phyloP scores from a whole-genome alignment of 2,329 filamentous ascomycete species.

The Ceratocystis diversiconidia region DNA sequence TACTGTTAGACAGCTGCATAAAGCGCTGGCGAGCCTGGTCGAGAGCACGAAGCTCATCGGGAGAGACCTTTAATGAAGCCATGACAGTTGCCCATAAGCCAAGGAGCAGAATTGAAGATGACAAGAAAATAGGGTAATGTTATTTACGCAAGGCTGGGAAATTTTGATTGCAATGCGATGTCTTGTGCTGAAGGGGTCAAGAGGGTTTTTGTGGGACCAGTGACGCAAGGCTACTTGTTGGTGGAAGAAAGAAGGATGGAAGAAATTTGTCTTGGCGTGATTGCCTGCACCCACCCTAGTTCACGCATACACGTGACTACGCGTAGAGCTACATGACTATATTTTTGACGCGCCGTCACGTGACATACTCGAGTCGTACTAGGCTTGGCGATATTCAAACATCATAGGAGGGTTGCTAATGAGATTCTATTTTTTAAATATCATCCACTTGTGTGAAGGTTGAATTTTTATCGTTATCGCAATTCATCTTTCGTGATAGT shows the following conservation, averaged over 20 bases:
- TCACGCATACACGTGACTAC: too few relatives aligned
- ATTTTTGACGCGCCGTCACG: too few relatives aligned
- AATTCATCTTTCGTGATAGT: not conserved
- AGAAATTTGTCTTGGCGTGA: not conserved
- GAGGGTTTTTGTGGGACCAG: not conserved
- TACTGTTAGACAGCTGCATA: slow-evolving; percentile 52
- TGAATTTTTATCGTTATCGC: not conserved
- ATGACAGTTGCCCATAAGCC: slow-evolving; percentile 21
- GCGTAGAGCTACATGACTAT: too few relatives aligned
- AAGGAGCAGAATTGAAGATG: not conserved
- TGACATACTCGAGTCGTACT: too few relatives aligned
- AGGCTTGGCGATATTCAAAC: too few relatives aligned
- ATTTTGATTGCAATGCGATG: not conserved
- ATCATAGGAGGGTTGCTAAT: too few relatives aligned
- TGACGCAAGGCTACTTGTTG: not conserved
- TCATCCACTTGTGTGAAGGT: too few relatives aligned
- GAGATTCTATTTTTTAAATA: too few relatives aligned
- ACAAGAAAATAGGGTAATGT: not conserved
- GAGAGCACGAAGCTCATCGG: slow-evolving; percentile 51
- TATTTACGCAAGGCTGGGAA: not conserved
- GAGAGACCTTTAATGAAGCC: slow-evolving; percentile 36
- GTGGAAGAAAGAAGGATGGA: not conserved
- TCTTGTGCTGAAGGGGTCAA: not conserved
- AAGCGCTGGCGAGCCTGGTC: slow-evolving; percentile 58
- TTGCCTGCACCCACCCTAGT: too few relatives aligned